Percentiles rank a stretch among this genome's conserved stretches.
Evolutionary conservation across 352 stramenopile genomes (phyloP).

Genomic region (Pythium graminicola): DNA sequence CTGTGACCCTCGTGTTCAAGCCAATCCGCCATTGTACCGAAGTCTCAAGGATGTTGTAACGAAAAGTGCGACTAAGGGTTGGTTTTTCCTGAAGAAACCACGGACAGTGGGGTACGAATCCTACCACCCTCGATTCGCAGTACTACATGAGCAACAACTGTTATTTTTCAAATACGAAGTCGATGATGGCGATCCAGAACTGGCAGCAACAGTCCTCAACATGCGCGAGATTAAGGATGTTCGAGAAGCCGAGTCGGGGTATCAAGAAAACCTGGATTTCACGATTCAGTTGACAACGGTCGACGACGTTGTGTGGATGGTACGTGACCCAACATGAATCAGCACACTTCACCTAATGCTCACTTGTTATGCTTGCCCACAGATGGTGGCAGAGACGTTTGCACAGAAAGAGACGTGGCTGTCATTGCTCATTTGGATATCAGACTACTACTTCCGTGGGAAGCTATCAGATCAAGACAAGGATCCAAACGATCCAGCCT

Average conservation of each 20-base stretch:
- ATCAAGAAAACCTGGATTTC: conserved; percentile 78
- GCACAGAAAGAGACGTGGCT: conserved; percentile 84
- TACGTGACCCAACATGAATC: conserved; percentile 20
- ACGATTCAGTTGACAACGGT: conserved; percentile 77
- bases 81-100: conserved; percentile 83
- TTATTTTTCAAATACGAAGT: conserved; percentile 87
- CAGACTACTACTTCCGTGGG: conserved; percentile 73
- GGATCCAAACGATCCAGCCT: conserved; percentile 29
- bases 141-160: conserved; percentile 69
- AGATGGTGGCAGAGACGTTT: conserved; percentile 75
- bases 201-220: conserved; percentile 57
- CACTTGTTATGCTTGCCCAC: conserved; percentile 6
- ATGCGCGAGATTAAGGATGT: conserved; percentile 75
- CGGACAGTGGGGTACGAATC: conserved; percentile 52
- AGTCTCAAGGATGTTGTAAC: conserved; percentile 72
- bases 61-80: conserved; percentile 60
- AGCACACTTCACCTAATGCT: not conserved
- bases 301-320: conserved; percentile 73
- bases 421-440: conserved; percentile 77
- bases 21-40: conserved; percentile 47
- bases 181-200: conserved; percentile 47
- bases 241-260: conserved; percentile 70
- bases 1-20: conserved; percentile 44
- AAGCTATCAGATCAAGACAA: conserved; percentile 5
- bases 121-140: conserved; percentile 81